Base-by-base conservation (phyloP, 2,329 filamentous ascomycete genomes). In the Dactylonectria macrodidyma region DNA sequence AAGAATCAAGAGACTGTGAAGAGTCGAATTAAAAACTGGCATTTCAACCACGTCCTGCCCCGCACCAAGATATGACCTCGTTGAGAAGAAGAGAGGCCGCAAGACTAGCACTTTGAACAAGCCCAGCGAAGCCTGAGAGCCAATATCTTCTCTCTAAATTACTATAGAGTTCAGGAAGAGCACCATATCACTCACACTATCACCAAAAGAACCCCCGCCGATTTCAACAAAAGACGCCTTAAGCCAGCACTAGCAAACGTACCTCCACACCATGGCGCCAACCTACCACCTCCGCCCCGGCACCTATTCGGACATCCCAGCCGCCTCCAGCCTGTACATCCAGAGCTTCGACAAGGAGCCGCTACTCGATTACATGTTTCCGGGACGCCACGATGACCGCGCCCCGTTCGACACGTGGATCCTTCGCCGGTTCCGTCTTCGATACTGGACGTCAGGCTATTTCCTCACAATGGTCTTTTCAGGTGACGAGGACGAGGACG, bases 401-500 rank as follows among this genome's bases (percentile, higher is more conserved):
- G 59, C 62, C 11, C 71, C 73, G 22, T 70, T 75, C 12, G 41
- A 57, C 22, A 59, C 66, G 2, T 75, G 73, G 68, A 19, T 79
- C 38, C 16, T 62, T 41, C 74, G 78, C 59, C 71, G 77, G 50
- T 81, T 81, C 52, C 64, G 69, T 54, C 41, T 71, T 22, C 75
- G 81, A 33, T 81, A 76, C 65, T 82, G 80, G 80, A 75, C 75
- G 2, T 68, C 73, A 4, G 77, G 79, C 22, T 82, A 77, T 56
- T 41, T 71, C 52, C 74, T 82, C 19, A 74, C 75, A 19, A 71
- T 78, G 50, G 56, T 77, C 6, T 73, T 76, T 51, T 71, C 67
- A 30, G 64, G 73, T 4, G 59, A 59, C 16, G 51, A 52, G 11
- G 58, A 46, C n/a, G 59, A 67, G 3, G 65, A 70, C 26, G 71